These are phyloP conservation scores for Zygosaccharomyces rouxii DNA, from an alignment of 805 yeast species.

Conservation along the genomic window DNA sequence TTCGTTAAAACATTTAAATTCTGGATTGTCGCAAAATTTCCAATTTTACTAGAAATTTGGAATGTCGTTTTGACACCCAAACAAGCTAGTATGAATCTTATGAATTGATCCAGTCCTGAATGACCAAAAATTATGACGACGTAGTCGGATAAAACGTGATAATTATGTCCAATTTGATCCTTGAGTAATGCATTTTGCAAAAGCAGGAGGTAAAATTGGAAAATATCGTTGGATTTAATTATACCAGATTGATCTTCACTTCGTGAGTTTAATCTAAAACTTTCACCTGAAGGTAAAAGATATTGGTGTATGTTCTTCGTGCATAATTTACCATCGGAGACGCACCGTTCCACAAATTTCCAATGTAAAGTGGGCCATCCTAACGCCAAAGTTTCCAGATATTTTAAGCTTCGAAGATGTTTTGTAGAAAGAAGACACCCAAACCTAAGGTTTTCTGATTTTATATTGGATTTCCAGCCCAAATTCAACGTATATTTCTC, in stretches of 20 bases:
- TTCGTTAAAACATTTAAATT: constrained; percentile 1
- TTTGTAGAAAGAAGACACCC: constrained; percentile 62
- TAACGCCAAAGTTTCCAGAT: constrained; percentile 67
- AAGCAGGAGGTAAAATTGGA: constrained; percentile 40
- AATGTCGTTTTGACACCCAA: constrained; percentile 20
- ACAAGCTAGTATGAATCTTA: constrained; percentile 25
- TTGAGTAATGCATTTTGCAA: constrained; percentile 31
- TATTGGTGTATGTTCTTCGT: constrained; percentile 45
- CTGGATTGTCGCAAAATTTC: neutral
- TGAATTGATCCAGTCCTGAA: constrained; percentile 26
- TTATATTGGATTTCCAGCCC: constrained; percentile 12
- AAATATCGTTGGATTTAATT: constrained; percentile 47
- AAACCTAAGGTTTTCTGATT: constrained; percentile 39
- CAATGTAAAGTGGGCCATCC: constrained; percentile 83
- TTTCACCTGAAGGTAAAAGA: constrained; percentile 69
- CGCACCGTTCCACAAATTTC: constrained; percentile 50
- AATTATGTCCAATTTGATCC: constrained; percentile 35
- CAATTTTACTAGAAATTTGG: constrained; percentile 8
- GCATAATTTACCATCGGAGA: constrained; percentile 21
- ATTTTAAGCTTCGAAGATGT: constrained; percentile 65
- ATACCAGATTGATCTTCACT: constrained; percentile 20
- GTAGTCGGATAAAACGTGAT: constrained; percentile 28
- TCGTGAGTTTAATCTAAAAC: constrained; percentile 37
- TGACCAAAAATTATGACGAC: constrained; percentile 37
- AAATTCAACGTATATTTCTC: constrained; percentile 9